Base-by-base conservation (phyloP, 495 filamentous ascomycete species). In the Penicillium bialowiezense region DNA sequence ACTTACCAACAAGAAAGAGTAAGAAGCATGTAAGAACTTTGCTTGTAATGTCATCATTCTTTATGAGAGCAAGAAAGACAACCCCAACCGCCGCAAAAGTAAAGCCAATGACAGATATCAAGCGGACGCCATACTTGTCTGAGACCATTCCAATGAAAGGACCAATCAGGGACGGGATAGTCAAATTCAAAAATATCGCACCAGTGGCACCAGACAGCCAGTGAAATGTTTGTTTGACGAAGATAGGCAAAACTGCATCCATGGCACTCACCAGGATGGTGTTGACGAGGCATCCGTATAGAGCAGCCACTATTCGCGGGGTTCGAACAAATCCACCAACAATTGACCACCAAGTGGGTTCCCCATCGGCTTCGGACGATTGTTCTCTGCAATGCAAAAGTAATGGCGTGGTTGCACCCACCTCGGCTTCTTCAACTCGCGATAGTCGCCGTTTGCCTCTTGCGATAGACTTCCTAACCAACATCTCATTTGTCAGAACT, bases 221-320 rank as follows among this genome's bases (percentile, higher is more conserved):
- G 13, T 39, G 44, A 3, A 48, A 48, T 5, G 35, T 48, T n/a
- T 48, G 35, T 24, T 40, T 48, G 7, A 48, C 26, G 7, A 48
- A 48, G 1, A 39, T 32, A 2, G 44, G 44, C 13, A 48, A 26
- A 7, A 48, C 26, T 3, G 44, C 35, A 18, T 48, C 44, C 44
- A 48, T 48, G 17, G 44, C 15, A 15, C 24, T 39, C 3, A 48
- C 35, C 12, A 48, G 19, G 15, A 48, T 29, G 5, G 23, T 37
- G 36, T 48, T 48, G 13, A 48, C 39, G 15, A 48, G 44, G 2
- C 33, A 48, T 19, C 24, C 44, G 31, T 48, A 48, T 39, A 48
- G 26, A 6, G 44, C 44, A 32, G 44, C 35, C 6, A 39, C 18
- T 15, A 48, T 21, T 6, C 35, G 35, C 3, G 18, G n/a, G 7